Percentiles rank a stretch among this genome's conserved stretches.
These are phyloP conservation scores for Aspergillus hancockii DNA, from an alignment of 495 filamentous ascomycete genomes.

Conservation along the genomic window DNA sequence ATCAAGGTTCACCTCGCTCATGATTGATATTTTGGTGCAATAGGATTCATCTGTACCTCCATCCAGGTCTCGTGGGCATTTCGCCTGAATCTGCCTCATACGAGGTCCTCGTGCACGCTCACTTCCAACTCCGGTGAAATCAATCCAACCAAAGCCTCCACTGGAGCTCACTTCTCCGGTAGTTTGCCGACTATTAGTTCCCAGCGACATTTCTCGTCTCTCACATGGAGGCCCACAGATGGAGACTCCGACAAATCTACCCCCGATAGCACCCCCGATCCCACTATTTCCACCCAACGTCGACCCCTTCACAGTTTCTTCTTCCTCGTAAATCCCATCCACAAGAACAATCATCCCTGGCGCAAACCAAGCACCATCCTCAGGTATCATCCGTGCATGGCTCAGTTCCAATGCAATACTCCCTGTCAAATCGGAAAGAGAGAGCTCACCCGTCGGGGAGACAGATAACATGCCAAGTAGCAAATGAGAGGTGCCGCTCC, in stretches of 20 bases:
- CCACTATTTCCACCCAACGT: conserved; percentile 74
- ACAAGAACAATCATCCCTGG: conserved; percentile 95
- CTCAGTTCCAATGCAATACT: conserved; percentile 81
- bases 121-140: conserved; percentile 89
- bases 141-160: conserved; percentile 92
- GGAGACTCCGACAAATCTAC: conserved; percentile 84
- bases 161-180: conserved; percentile 58
- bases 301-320: conserved; percentile 65
- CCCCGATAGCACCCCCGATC: conserved; percentile 84
- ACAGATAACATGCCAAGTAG: conserved; percentile 81
- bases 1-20: conserved; percentile 86
- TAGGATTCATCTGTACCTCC: conserved; percentile 30
- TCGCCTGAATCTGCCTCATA: conserved; percentile 75
- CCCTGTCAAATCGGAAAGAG: conserved; percentile 82
- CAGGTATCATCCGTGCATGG: conserved; percentile 77
- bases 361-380: conserved; percentile 85
- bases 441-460: conserved; percentile 78
- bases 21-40: conserved; percentile 62
- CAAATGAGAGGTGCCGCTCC: conserved; percentile 81
- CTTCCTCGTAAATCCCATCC: conserved; percentile 93
- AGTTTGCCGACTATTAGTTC: conserved; percentile 58
- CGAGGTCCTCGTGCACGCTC: conserved; percentile 79
- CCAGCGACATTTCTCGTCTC: conserved; percentile 74
- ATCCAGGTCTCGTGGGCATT: conserved; percentile 29
- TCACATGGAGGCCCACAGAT: conserved; percentile 90